Percentiles rank a stretch among this genome's conserved stretches.
Conservation (phyloP, 805 yeast genomes). For the Wickerhamomyces tratensis region DNA sequence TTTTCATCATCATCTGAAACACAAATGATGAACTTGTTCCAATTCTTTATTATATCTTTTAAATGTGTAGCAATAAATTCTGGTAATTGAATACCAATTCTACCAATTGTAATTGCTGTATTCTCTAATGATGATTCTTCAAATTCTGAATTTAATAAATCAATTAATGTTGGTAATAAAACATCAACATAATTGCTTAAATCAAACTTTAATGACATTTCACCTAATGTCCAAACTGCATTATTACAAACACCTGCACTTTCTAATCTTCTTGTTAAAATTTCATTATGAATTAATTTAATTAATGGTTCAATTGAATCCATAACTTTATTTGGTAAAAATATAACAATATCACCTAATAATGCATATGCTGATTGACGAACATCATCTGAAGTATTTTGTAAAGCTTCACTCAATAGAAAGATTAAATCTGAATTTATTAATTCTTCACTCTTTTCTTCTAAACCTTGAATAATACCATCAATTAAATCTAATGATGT, state of each 20-base stretch:
- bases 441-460: constrained; percentile 47
- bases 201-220: constrained; percentile 55
- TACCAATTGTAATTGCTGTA: constrained; percentile 81
- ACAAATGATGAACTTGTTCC: constrained; percentile 64
- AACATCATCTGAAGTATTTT: constrained; percentile 77
- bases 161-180: constrained; percentile 45
- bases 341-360: constrained; percentile 80
- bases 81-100: constrained; percentile 63
- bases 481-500: constrained; percentile 86
- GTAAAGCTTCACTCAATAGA: constrained; percentile 57
- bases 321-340: constrained; percentile 19
- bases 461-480: constrained; percentile 87
- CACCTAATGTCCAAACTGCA: constrained; percentile 92
- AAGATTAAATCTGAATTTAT: constrained; percentile 44
- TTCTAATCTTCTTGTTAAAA: constrained; percentile 39
- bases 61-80: constrained; percentile 49
- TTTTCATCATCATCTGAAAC: constrained; percentile 81
- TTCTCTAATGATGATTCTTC: constrained; percentile 71
- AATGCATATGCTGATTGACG: constrained; percentile 88
- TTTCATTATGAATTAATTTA: constrained; percentile 60
- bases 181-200: constrained; percentile 44
- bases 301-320: constrained; percentile 45
- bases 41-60: constrained; percentile 45
- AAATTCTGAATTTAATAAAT: constrained; percentile 47
- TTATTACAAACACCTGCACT: constrained; percentile 69